These are phyloP conservation scores for Saccharomycopsis amapae DNA, from an alignment of 805 yeast species.

Conservation along the genomic window DNA sequence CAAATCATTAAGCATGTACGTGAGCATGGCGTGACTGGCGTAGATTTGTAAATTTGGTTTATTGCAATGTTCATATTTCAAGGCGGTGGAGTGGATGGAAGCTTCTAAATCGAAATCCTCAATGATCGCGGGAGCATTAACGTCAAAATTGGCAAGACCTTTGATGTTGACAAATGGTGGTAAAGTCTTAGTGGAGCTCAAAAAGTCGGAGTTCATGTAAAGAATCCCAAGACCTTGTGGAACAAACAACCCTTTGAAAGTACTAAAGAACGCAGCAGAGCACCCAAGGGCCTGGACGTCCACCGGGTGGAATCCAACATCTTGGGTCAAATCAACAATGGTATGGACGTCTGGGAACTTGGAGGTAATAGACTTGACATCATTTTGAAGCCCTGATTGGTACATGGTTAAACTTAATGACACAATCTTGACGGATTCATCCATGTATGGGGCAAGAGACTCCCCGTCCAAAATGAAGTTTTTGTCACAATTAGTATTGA, in stretches of 20 bases:
- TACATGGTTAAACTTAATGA: slow-evolving; percentile 18
- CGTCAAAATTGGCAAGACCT: slow-evolving; percentile 11
- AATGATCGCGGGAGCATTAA: slow-evolving; percentile 9
- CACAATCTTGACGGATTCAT: slow-evolving; percentile 11
- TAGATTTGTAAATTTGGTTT: slow-evolving; percentile 20
- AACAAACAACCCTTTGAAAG: slow-evolving; percentile 19
- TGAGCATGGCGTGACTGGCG: slow-evolving; percentile 14
- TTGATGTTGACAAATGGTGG: slow-evolving; percentile 20
- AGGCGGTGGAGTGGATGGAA: slow-evolving; percentile 7
- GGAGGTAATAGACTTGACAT: slow-evolving; percentile 13
- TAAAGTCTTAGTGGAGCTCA: slow-evolving; percentile 3
- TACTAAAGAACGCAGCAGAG: slow-evolving; percentile 18
- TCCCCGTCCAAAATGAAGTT: slow-evolving; percentile 13
- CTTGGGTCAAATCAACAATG: slow-evolving; percentile 20
- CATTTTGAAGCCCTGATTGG: slow-evolving; percentile 18
- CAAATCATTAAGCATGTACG: slow-evolving; percentile 9
- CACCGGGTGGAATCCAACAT: slow-evolving; percentile 15
- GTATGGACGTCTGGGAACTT: slow-evolving; percentile 16
- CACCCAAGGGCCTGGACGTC: slow-evolving; percentile 8
- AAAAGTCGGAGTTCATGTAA: slow-evolving; percentile 14
- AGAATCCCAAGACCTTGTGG: slow-evolving; percentile 20
- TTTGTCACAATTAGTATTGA: slow-evolving; percentile 16
- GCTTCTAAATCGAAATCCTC: neutral
- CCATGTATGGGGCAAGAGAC: slow-evolving; percentile 12
- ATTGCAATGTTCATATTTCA: slow-evolving; percentile 17